These are phyloP conservation scores for Magnaporthales sp. DNA, from an alignment of 2,329 filamentous ascomycete species.

Conservation along the genomic window DNA sequence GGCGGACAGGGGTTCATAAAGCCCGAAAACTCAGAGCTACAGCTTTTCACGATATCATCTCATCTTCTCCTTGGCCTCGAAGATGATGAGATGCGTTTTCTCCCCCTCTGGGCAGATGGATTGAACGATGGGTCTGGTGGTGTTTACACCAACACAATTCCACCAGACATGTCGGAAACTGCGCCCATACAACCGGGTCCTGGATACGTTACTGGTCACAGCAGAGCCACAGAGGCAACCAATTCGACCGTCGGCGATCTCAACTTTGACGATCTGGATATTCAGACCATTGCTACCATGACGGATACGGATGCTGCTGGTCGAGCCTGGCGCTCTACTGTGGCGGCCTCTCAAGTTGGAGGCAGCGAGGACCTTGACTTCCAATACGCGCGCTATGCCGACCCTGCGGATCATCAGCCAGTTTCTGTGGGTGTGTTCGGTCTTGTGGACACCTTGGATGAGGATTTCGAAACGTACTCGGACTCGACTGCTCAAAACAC, in stretches of 20 bases:
- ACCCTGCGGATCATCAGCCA: conserved; percentile 21
- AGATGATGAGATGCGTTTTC: conserved; percentile 49
- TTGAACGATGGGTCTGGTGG: conserved; percentile 41
- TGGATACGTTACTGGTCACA: conserved; percentile 34
- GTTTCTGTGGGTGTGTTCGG: conserved; percentile 12
- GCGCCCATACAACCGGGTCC: conserved; percentile 38
- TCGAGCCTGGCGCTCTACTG: conserved; percentile 29
- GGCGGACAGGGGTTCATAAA: neutral
- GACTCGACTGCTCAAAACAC: neutral
- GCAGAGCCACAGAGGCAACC: conserved; percentile 18
- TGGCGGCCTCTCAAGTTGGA: conserved; percentile 13
- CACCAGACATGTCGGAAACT: conserved; percentile 31
- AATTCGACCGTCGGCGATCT: conserved; percentile 24
- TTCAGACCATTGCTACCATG: conserved; percentile 20
- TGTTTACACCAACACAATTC: conserved; percentile 25
- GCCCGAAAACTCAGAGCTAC: neutral
- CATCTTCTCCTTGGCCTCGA: conserved; percentile 44
- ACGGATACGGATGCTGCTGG: conserved; percentile 26
- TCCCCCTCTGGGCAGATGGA: conserved; percentile 58
- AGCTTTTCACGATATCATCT: conserved; percentile 16
- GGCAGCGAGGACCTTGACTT: conserved; percentile 19
- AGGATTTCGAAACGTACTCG: conserved; percentile 2
- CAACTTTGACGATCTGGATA: conserved; percentile 22
- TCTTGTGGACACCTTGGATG: conserved; percentile 6
- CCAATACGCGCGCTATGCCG: conserved; percentile 22